phyloP scores from a whole-genome alignment of 352 stramenopile species.

The Phytophthora constricta region DNA sequence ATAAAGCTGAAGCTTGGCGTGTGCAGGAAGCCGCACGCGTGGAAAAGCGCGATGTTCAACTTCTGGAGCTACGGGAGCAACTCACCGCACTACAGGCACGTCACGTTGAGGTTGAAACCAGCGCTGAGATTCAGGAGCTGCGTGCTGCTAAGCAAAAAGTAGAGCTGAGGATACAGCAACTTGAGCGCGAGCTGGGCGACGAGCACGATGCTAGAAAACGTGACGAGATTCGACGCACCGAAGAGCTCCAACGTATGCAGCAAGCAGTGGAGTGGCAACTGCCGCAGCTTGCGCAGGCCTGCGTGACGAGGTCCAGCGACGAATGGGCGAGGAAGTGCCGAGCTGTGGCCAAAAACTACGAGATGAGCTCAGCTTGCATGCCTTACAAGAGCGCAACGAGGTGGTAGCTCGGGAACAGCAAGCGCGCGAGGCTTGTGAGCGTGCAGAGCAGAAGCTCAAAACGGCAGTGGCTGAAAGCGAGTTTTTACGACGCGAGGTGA shows the following conservation, averaged over 20 bases:
- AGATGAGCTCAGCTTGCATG: constrained; percentile 38
- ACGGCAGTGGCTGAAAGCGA: constrained; percentile 47
- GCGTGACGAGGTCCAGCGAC: constrained; percentile 50
- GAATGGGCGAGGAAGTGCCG: constrained; percentile 50
- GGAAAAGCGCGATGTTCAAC: constrained; percentile 55
- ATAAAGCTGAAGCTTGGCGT: constrained; percentile 55
- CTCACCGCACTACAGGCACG: constrained; percentile 46
- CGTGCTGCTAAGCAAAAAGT: constrained; percentile 41
- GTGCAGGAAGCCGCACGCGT: constrained; percentile 56
- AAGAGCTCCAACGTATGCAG: constrained; percentile 48
- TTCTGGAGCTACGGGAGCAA: constrained; percentile 57
- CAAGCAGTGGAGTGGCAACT: constrained; percentile 55
- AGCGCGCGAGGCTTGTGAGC: constrained; percentile 36
- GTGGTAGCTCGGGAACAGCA: constrained; percentile 35
- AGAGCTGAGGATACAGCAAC: constrained; percentile 24
- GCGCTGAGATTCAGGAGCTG: constrained; percentile 51
- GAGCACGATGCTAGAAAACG: constrained; percentile 41
- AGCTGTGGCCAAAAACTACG: constrained; percentile 39
- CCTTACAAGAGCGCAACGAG: constrained; percentile 45
- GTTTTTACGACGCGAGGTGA: constrained; percentile 56
- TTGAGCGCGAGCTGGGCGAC: constrained; percentile 41
- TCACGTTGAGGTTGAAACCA: constrained; percentile 55
- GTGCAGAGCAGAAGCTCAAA: constrained; percentile 53
- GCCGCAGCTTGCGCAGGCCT: constrained; percentile 57
- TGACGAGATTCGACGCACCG: constrained; percentile 38